Base-by-base conservation (phyloP, 345 rosid species). In the Euphorbia pulcherrima region DNA sequence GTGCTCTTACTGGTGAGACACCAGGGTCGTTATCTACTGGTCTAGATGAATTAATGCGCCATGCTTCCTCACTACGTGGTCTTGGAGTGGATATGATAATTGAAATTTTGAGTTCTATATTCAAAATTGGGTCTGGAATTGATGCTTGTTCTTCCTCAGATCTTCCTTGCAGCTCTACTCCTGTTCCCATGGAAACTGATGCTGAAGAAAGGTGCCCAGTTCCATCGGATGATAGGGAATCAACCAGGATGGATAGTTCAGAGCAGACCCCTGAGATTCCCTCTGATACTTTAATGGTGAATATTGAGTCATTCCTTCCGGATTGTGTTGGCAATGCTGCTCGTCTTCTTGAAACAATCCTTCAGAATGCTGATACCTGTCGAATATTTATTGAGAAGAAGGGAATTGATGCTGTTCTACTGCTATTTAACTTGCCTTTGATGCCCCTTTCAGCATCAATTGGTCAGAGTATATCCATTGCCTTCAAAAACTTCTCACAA, bases 351-450 rank as follows among this genome's bases (percentile, higher is more conserved):
- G 98, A 93, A 75, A 85, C 95, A 55, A 79, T 93, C 75, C 96
- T 93, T 81, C 97, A 93, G 81, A 90, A 93, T 84, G 94, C 96
- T 29, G 97, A 90, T 71, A 89, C 92, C 29, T 93, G 97, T 52
- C 90, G 90, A 52, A 78, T 88, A 50, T 93, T 93, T 85, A 87
- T 93, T 72, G 97, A 93, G 83, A 93, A 86, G 83, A 90, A 87
- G 78, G 98, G 98, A 57, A 83, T 89, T 66, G 96, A 93, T 84
- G 85, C 87, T 71, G 89, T 89, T 71, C 72, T 93, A 72, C 86
- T 80, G 83, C 76, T 93, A 71, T 80, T 90, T 75, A 75, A 87
- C 52, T 82, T 90, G 84, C 94, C 98, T 51, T 74, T 84, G 62
- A 82, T 89, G 96, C 97, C 96, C 54, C 77, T 87, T 58, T 86